Conservation (phyloP, 2,329 filamentous ascomycete genomes). For the Tolypocladium album region DNA sequence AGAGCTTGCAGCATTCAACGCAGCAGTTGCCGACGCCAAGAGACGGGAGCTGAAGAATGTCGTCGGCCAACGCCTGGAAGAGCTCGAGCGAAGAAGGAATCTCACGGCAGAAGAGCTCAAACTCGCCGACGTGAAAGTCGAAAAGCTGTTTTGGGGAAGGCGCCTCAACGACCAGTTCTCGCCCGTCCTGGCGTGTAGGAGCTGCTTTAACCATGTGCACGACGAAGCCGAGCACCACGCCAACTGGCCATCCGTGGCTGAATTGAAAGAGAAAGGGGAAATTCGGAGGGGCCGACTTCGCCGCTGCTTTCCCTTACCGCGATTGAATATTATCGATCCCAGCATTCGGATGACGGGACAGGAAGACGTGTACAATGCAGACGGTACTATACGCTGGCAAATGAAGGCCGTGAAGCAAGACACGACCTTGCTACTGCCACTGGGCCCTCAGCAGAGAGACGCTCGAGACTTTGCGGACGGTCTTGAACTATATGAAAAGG, state of each 20-base stretch:
- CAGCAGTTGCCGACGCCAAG: conserved; percentile 15
- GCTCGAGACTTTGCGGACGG: not conserved
- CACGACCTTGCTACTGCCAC: conserved; percentile 10
- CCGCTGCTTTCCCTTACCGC: conserved; percentile 22
- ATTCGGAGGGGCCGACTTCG: conserved; percentile 11
- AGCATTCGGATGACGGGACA: conserved; percentile 1
- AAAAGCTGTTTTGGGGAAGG: conserved; percentile 16
- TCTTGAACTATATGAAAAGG: not conserved
- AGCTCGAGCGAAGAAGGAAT: conserved; percentile 6
- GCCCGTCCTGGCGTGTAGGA: conserved; percentile 19
- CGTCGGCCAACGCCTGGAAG: conserved; percentile 12
- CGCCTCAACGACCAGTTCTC: conserved; percentile 17
- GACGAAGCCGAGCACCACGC: conserved; percentile 7
- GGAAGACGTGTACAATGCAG: conserved; percentile 8
- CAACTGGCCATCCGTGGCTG: conserved; percentile 23
- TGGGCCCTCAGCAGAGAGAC: not conserved
- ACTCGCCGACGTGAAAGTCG: conserved; percentile 1
- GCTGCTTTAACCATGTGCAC: conserved; percentile 19
- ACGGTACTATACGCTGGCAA: conserved; percentile 14
- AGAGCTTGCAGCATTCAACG: conserved; percentile 22
- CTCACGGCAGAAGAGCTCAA: not conserved
- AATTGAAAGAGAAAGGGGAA: conserved; percentile 25
- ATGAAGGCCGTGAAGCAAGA: conserved; percentile 13
- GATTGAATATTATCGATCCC: conserved; percentile 10
- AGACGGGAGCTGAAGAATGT: conserved; percentile 12